Percentiles rank a stretch among this genome's conserved stretches.
These are phyloP conservation scores for Microbotryum lychnidis-dioicae DNA, from an alignment of 1,284 basidiomycete species.

Conservation along the genomic window DNA sequence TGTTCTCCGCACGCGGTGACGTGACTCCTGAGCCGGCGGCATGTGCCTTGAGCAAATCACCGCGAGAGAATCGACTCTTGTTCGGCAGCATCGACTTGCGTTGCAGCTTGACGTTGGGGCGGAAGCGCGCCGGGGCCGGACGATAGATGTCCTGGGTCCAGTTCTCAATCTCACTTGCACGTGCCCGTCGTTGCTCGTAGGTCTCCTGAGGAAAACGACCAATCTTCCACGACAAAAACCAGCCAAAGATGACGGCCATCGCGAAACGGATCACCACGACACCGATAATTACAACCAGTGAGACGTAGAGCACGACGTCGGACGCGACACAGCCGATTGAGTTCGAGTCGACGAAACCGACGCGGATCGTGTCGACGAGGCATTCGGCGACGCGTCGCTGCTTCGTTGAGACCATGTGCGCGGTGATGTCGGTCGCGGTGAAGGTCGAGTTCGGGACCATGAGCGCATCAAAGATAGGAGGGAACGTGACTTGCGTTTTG, in stretches of 20 bases:
- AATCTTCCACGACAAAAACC: conserved; percentile 92
- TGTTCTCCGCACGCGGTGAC: background rate
- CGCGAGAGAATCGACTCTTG: conserved; percentile 74
- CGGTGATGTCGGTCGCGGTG: conserved; percentile 75
- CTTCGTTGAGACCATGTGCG: conserved; percentile 64
- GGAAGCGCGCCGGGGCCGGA: conserved; percentile 80
- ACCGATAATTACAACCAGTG: conserved; percentile 93
- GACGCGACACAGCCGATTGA: conserved; percentile 95
- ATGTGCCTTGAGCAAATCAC: conserved; percentile 36
- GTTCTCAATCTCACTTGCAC: conserved; percentile 83
- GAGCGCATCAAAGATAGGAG: conserved; percentile 70
- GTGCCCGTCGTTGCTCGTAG: conserved; percentile 86
- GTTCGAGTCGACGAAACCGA: conserved; percentile 90
- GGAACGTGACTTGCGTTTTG: conserved; percentile 66
- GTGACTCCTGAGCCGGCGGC: background rate
- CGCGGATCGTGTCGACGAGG: conserved; percentile 71
- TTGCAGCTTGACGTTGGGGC: conserved; percentile 69
- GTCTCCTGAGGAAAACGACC: conserved; percentile 91
- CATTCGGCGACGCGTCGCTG: conserved; percentile 61
- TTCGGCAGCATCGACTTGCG: conserved; percentile 63
- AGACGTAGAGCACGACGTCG: conserved; percentile 85
- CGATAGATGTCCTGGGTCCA: conserved; percentile 96
- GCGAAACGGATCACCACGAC: conserved; percentile 90
- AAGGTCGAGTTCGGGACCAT: conserved; percentile 60
- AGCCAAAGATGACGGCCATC: conserved; percentile 94